phyloP scores from a whole-genome alignment of 352 stramenopile species.

The Globisporangium paddicum region DNA sequence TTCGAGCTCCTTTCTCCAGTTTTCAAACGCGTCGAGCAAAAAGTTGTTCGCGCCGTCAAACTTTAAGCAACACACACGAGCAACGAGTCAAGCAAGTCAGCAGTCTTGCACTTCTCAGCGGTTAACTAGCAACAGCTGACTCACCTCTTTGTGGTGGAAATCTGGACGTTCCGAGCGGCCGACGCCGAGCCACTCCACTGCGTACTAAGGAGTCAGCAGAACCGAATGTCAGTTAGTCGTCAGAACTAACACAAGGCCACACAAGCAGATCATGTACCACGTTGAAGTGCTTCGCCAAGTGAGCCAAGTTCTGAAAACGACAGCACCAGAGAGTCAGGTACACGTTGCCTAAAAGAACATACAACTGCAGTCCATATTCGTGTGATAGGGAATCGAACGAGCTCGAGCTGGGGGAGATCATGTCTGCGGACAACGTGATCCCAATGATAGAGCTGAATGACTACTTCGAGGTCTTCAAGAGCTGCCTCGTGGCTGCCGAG shows the following conservation, averaged over 20 bases:
- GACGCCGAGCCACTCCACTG: constrained; percentile 81
- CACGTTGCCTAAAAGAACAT: too few species aligned
- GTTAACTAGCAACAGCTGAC: constrained; percentile 5
- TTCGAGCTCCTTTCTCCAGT: constrained; percentile 66
- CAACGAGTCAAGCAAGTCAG: neutral
- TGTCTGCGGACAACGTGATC: neutral
- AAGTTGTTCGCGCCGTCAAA: constrained; percentile 78
- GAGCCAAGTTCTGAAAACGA: constrained; percentile 49
- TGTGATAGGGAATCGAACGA: constrained; percentile 12
- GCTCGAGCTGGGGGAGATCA: constrained; percentile 3
- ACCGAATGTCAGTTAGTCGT: neutral
- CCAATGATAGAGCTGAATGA: constrained; percentile 6
- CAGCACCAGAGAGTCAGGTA: neutral
- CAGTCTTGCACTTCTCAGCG: too few species aligned
- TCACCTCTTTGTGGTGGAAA: constrained; percentile 64
- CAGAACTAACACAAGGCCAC: neutral
- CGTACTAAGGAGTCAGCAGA: constrained; percentile 65
- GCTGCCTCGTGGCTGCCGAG: neutral
- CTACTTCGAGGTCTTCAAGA: constrained; percentile 15
- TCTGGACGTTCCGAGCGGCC: constrained; percentile 78
- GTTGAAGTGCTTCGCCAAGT: constrained; percentile 77
- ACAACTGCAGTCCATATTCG: too few species aligned
- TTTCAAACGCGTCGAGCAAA: constrained; percentile 62
- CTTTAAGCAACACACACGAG: constrained; percentile 16
- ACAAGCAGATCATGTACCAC: constrained; percentile 43